These are phyloP conservation scores for Lyophyllum shimeji DNA, from an alignment of 768 basidiomycete genomes.

Conservation along the genomic window DNA sequence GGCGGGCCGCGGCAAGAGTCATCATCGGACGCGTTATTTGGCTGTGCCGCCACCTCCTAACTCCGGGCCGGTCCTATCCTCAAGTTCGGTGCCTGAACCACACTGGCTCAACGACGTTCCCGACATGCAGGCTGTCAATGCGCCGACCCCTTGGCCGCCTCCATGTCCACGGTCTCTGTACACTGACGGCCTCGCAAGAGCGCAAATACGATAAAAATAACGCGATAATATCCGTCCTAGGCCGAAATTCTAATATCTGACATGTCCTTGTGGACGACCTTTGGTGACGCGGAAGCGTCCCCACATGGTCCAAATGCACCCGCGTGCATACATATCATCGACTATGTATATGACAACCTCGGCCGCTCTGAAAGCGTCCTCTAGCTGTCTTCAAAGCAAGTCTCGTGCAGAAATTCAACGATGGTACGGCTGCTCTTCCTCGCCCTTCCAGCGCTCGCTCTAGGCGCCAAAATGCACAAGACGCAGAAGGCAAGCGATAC, in stretches of 20 bases:
- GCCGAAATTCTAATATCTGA: not conserved
- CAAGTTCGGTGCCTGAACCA: not conserved
- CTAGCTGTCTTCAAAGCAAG: not conserved
- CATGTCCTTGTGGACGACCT: not conserved
- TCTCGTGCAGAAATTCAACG: no score
- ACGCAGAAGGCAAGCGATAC: not conserved
- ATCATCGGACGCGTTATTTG: not conserved
- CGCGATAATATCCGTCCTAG: not conserved
- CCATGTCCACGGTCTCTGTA: no score
- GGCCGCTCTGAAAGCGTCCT: no score
- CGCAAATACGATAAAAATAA: not conserved
- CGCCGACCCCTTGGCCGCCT: no score
- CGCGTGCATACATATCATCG: not conserved
- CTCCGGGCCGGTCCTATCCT: not conserved
- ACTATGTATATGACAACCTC: no score
- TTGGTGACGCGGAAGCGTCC: not conserved
- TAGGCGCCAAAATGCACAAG: not conserved
- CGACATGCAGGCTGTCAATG: no score
- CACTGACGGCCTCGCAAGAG: no score
- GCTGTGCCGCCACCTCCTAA: not conserved
- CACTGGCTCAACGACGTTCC: no score
- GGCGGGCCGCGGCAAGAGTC: not conserved
- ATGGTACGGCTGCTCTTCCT: not conserved
- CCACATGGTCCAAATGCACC: not conserved
- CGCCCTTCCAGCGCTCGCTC: not conserved